Evolutionary conservation across 2,329 filamentous ascomycete genomes (phyloP).

Genomic region (Gyromitra esculenta): DNA sequence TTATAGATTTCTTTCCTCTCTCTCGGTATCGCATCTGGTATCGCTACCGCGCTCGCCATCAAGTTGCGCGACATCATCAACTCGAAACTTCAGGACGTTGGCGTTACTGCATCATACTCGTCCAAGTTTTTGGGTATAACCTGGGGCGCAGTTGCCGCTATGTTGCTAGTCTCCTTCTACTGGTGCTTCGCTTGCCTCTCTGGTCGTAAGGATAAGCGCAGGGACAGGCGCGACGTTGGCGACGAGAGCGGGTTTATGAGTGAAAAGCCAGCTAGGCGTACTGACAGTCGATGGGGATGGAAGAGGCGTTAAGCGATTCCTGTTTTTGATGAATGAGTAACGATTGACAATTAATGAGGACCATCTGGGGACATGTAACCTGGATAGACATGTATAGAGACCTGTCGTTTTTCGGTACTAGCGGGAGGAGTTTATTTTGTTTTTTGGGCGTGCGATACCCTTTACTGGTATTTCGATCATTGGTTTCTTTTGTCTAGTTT

Average conservation of each 20-base stretch:
- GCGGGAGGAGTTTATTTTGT: conserved; percentile 5
- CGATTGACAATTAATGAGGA: conserved; percentile 5
- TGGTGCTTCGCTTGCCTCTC: conserved; percentile 50
- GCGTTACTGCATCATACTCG: conserved; percentile 41
- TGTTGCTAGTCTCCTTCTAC: conserved; percentile 45
- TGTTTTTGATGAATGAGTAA: conserved; percentile 2
- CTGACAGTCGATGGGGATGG: conserved; percentile 3
- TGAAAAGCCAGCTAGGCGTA: background rate
- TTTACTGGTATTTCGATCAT: background rate
- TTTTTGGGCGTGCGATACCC: background rate
- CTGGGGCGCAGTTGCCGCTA: conserved; percentile 47
- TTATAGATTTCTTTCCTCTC: conserved; percentile 41
- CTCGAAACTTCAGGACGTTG: conserved; percentile 29
- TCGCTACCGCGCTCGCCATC: conserved; percentile 51
- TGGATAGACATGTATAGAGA: conserved; percentile 7
- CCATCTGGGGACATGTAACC: background rate
- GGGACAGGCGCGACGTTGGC: background rate
- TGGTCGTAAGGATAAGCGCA: conserved; percentile 20
- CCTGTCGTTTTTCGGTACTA: conserved; percentile 13
- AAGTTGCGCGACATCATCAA: conserved; percentile 52
- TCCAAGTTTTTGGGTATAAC: conserved; percentile 50
- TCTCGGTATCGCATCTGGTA: conserved; percentile 44
- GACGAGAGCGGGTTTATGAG: conserved; percentile 20
- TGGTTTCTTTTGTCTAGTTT: background rate
- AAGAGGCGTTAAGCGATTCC: background rate